A percentile compares a stretch with the other conserved stretches of the same genome.
phyloP scores from a whole-genome alignment of 208 protist species.

The Wallacemonas rigidus region DNA sequence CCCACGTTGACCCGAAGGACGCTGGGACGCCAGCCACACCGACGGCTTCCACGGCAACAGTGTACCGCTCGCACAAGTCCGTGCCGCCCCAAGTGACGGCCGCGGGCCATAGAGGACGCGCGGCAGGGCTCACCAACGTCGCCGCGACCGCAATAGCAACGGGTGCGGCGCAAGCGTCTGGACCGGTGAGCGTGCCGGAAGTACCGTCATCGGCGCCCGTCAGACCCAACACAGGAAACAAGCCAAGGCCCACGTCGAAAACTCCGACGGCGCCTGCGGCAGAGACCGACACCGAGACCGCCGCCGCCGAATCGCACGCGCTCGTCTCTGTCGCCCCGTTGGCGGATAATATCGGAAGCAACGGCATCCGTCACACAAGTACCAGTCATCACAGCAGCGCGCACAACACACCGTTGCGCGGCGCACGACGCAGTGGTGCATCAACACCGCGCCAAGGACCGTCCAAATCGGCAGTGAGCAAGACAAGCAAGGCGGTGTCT shows the following conservation, averaged over 20 bases:
- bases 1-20: too few relatives aligned
- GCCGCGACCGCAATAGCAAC: too few relatives aligned
- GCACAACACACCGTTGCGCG: background rate
- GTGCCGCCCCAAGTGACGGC: background rate
- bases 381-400: slow-evolving; percentile 13
- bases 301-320: background rate
- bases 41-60: too few relatives aligned
- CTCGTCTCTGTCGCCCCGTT: slow-evolving; percentile 16
- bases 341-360: slow-evolving; percentile 9
- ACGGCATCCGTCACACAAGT: background rate
- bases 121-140: background rate
- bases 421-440: background rate
- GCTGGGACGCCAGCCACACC: too few relatives aligned
- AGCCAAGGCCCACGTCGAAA: background rate
- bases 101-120: background rate
- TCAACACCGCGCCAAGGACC: background rate
- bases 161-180: too few relatives aligned
- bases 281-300: slow-evolving; percentile 16
- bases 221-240: background rate
- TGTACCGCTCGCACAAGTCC: background rate
- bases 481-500: slow-evolving; percentile 26
- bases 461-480: slow-evolving; percentile 12
- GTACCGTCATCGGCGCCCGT: too few relatives aligned
- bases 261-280: slow-evolving; percentile 15
- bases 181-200: too few relatives aligned